A percentile compares a stretch with the other conserved stretches of the same genome.
Evolutionary conservation across 768 basidiomycete species (phyloP).

Genomic region (Suillus occidentalis): DNA sequence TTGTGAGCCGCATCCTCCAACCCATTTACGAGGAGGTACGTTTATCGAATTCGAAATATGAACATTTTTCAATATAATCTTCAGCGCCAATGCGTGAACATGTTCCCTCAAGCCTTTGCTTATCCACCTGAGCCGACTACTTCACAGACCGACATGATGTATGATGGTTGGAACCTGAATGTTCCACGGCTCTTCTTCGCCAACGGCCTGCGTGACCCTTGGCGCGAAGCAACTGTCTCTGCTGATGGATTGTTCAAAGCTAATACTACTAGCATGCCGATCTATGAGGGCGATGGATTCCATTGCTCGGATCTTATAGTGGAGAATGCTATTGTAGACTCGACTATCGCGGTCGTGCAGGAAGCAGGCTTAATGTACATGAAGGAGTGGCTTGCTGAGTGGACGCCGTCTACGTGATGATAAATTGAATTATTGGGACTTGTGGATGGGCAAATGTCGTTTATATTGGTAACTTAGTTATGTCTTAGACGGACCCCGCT

Average conservation of each 20-base stretch:
- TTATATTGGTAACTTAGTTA: background rate
- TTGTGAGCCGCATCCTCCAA: constrained; percentile 35
- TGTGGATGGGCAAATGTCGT: background rate
- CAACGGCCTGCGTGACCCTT: constrained; percentile 67
- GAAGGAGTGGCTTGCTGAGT: constrained; percentile 55
- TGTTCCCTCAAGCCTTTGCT: constrained; percentile 64
- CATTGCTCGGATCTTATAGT: constrained; percentile 62
- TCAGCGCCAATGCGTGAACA: constrained; percentile 66
- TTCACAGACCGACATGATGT: constrained; percentile 44
- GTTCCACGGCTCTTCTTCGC: constrained; percentile 65
- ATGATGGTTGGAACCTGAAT: constrained; percentile 62
- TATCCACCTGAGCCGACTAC: constrained; percentile 44
- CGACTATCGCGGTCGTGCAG: constrained; percentile 56
- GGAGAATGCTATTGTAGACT: constrained; percentile 42
- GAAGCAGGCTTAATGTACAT: constrained; percentile 51
- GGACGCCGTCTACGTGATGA: constrained; percentile 14
- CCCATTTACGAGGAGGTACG: constrained; percentile 30
- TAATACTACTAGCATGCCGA: constrained; percentile 56
- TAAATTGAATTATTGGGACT: background rate
- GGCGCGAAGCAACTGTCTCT: constrained; percentile 69
- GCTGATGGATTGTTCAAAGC: constrained; percentile 45
- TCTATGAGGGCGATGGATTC: constrained; percentile 61
- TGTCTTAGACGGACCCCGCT: background rate
- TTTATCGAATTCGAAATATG: background rate
- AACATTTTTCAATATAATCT: background rate